A percentile compares a stretch with the other conserved stretches of the same genome.
Evolutionary conservation across 2,329 filamentous ascomycete species (phyloP).

Genomic region (Amylocarpus encephaloides): DNA sequence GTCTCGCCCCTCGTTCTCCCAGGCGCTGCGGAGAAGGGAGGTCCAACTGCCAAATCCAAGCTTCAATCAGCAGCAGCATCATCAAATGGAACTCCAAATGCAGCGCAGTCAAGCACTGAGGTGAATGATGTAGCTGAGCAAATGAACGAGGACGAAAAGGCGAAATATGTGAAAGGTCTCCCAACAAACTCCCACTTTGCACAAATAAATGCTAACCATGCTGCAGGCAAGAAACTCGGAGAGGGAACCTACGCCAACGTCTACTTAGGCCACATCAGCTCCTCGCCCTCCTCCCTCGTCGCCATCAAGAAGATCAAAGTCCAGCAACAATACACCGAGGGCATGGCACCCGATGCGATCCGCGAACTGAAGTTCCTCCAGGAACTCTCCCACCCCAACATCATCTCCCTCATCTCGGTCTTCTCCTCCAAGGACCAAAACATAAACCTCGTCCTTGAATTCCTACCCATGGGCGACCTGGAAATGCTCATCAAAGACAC

Average conservation of each 20-base stretch:
- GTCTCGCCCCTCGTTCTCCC: slow-evolving; percentile 22
- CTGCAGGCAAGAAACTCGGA: slow-evolving; percentile 76
- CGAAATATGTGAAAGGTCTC: slow-evolving; percentile 81
- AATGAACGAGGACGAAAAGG: slow-evolving; percentile 73
- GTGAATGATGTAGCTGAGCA: slow-evolving; percentile 63
- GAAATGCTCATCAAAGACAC: slow-evolving; percentile 90
- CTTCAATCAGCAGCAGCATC: slow-evolving; percentile 13
- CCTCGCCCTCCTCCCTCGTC: slow-evolving; percentile 66
- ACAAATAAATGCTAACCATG: slow-evolving; percentile 7
- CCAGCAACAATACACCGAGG: slow-evolving; percentile 79
- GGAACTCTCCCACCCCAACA: slow-evolving; percentile 90
- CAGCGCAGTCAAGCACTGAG: slow-evolving; percentile 12
- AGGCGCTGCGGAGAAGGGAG: slow-evolving; percentile 12
- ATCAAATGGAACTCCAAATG: slow-evolving; percentile 17
- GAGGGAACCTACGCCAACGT: slow-evolving; percentile 97
- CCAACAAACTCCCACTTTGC: slow-evolving; percentile 6
- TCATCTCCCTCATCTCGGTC: slow-evolving; percentile 85
- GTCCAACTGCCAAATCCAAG: slow-evolving; percentile 11
- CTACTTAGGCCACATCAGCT: slow-evolving; percentile 75
- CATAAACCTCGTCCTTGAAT: slow-evolving; percentile 91
- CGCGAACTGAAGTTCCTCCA: slow-evolving; percentile 94
- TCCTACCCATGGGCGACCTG: slow-evolving; percentile 85
- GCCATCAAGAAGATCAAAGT: slow-evolving; percentile 94
- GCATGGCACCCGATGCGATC: slow-evolving; percentile 88
- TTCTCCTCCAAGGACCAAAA: slow-evolving; percentile 97